Conservation (phyloP, 805 yeast genomes). For the Ogataea ganodermae region DNA sequence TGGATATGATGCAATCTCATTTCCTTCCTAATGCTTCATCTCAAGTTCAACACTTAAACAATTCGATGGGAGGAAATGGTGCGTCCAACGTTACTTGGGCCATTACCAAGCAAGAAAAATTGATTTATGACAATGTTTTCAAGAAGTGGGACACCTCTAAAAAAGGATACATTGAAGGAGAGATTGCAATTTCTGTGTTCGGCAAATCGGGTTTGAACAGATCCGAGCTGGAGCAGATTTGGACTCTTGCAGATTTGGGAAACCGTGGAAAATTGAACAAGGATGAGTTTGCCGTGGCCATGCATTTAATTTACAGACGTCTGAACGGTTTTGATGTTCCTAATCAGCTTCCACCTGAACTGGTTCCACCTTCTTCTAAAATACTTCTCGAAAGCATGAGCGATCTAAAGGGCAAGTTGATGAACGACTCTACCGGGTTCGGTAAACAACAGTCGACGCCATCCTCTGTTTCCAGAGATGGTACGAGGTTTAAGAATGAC, state of each 20-base stretch:
- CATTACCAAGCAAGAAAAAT: slow-evolving; percentile 84
- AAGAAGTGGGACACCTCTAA: slow-evolving; percentile 77
- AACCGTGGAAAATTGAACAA: slow-evolving; percentile 81
- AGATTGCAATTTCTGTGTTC: slow-evolving; percentile 80
- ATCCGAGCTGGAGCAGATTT: slow-evolving; percentile 82
- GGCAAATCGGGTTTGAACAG: slow-evolving; percentile 89
- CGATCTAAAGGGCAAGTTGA: slow-evolving; percentile 67
- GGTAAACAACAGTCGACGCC: slow-evolving; percentile 19
- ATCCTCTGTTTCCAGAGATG: slow-evolving; percentile 42
- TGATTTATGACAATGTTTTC: slow-evolving; percentile 83
- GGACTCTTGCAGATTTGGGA: slow-evolving; percentile 85
- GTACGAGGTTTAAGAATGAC: slow-evolving; percentile 70
- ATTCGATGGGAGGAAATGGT: slow-evolving; percentile 32
- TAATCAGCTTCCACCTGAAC: slow-evolving; percentile 76
- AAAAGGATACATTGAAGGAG: slow-evolving; percentile 74
- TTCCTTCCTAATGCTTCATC: slow-evolving; percentile 56
- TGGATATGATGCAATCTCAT: slow-evolving; percentile 65
- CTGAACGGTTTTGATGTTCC: slow-evolving; percentile 90
- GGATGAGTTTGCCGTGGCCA: slow-evolving; percentile 94
- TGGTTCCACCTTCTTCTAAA: slow-evolving; percentile 83
- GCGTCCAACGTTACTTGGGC: slow-evolving; percentile 71
- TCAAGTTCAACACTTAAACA: slow-evolving; percentile 30
- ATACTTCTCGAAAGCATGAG: slow-evolving; percentile 70
- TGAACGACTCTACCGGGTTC: slow-evolving; percentile 36
- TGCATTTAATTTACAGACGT: slow-evolving; percentile 92